These are phyloP conservation scores for Aspergillus sclerotiicarbonarius DNA, from an alignment of 495 filamentous ascomycete genomes.

Conservation along the genomic window DNA sequence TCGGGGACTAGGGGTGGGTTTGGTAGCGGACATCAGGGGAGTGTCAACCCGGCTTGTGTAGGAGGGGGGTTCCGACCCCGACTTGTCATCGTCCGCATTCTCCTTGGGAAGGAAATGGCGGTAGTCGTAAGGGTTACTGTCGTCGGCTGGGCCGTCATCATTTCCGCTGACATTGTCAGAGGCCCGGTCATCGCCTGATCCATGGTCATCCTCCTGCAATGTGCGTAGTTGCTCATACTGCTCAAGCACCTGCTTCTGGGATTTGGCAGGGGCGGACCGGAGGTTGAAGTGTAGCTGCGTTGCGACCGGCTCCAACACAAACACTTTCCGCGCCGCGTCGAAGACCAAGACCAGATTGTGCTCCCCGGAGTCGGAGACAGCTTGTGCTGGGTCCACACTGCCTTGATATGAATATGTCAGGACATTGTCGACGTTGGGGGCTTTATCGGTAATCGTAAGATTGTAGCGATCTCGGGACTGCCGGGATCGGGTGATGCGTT, in stretches of 20 bases:
- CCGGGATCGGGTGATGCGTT: slow-evolving; percentile 40
- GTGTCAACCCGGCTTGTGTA: slow-evolving; percentile 35
- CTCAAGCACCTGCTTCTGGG: slow-evolving; percentile 41
- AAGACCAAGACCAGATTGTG: slow-evolving; percentile 51
- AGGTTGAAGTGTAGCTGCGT: slow-evolving; percentile 59
- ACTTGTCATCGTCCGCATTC: slow-evolving; percentile 35
- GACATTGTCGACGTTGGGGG: slow-evolving; percentile 37
- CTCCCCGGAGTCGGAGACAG: slow-evolving; percentile 28
- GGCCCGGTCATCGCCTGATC: slow-evolving; percentile 40
- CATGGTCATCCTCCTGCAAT: slow-evolving; percentile 38
- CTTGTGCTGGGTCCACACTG: slow-evolving; percentile 40
- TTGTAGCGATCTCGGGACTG: slow-evolving; percentile 42
- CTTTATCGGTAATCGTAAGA: slow-evolving; percentile 51
- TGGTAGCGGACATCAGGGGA: slow-evolving; percentile 27
- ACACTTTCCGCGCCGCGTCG: slow-evolving; percentile 47
- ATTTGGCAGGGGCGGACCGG: slow-evolving; percentile 46
- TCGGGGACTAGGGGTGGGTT: slow-evolving; percentile 29
- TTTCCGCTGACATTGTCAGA: slow-evolving; percentile 37
- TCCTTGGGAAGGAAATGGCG: slow-evolving; percentile 54
- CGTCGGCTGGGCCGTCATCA: slow-evolving; percentile 47
- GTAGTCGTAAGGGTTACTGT: slow-evolving; percentile 57
- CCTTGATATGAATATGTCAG: slow-evolving; percentile 51
- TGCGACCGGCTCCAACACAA: slow-evolving; percentile 51
- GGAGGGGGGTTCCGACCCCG: slow-evolving; percentile 34
- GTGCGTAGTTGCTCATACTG: slow-evolving; percentile 49